Evolutionary conservation across 1,284 basidiomycete genomes (phyloP), one percentile per base, ranked within the genome.

Genomic region (Xerocomus cyaneibrunnescens): DNA sequence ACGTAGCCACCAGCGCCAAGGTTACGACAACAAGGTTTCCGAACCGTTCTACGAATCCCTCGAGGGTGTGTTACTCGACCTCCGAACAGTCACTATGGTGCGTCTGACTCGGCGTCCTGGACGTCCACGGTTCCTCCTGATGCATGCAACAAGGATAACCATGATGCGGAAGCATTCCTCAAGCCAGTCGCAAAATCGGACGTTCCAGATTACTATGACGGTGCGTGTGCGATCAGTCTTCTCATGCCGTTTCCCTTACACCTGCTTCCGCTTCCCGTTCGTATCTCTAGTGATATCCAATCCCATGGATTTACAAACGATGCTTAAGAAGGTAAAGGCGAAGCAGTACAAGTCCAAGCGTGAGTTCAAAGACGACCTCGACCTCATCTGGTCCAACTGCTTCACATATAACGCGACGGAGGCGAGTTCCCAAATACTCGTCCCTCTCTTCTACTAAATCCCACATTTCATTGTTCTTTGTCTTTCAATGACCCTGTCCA

Each of bases 341-440:
- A 91, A 90, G 67, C 79, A 83, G 47, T 98, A 98, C 81, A 96
- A 95, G 74, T 91, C 84, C 48, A 98, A 99, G 74, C 80, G 83
- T 55, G 90, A 96, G 64, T 99, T 99, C 70, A 87, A 88, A 56
- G 86, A 89, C 55, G 97, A 99, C 71, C 75, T 99, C 39, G 91
- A 96, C 61, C 81, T 97, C 55, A 98, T 99, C 61, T 99, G 96
- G 96, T 84, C 87, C 48, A 99, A 99, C 64, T 98, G 96, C 69
- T 81, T 90, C 60, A 83, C 81, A 12, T 99, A 98, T 72, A 99
- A 99, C 68, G 87, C 89, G 22, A 82, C 86, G 16, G 89, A 93
- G 72, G 94, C 93, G 61, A 54, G 84, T 76, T 17, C 19, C 28
- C 22, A 32, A 7, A 16, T 14, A 1, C 14, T 37, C 13, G n/a